phyloP scores from a whole-genome alignment of 371 early-diverging fungal species.

The Mucor mucedo region DNA sequence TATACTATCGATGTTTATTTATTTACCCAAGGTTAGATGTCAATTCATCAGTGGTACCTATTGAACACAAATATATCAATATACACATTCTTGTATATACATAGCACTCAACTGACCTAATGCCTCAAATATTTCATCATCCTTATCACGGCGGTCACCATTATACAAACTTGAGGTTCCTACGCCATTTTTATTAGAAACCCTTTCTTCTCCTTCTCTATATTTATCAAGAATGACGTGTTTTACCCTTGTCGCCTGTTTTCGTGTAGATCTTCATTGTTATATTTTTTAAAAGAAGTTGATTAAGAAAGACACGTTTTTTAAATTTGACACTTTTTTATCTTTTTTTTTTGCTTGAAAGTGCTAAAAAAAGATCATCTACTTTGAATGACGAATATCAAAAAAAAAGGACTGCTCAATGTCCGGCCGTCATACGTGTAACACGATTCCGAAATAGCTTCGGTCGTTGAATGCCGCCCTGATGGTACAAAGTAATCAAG shows the following conservation, averaged over 20 bases:
- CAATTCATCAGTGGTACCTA: slow-evolving; percentile 65
- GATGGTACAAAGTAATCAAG: too few relatives aligned
- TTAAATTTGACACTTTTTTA: too few relatives aligned
- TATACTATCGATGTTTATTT: neutral
- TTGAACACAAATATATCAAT: neutral
- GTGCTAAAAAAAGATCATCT: too few relatives aligned
- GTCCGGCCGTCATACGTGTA: too few relatives aligned
- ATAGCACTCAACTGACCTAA: slow-evolving; percentile 58
- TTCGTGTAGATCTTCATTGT: slow-evolving; percentile 83
- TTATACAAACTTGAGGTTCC: slow-evolving; percentile 89
- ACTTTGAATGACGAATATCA: too few relatives aligned
- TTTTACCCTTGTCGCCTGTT: slow-evolving; percentile 90
- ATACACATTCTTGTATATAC: neutral
- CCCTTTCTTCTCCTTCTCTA: neutral
- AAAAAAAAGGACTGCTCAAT: too few relatives aligned
- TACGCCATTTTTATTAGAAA: slow-evolving; percentile 19
- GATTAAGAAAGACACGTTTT: too few relatives aligned
- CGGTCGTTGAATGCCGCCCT: too few relatives aligned
- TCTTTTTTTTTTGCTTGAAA: too few relatives aligned
- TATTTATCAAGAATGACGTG: neutral
- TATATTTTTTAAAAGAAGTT: neutral
- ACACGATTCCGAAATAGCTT: too few relatives aligned
- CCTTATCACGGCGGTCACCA: slow-evolving; percentile 87
- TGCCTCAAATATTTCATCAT: slow-evolving; percentile 90
- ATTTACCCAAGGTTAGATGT: slow-evolving; percentile 52